Base-by-base conservation (phyloP, 306 rosid genomes). In the Cyclanthera cordifolia region DNA sequence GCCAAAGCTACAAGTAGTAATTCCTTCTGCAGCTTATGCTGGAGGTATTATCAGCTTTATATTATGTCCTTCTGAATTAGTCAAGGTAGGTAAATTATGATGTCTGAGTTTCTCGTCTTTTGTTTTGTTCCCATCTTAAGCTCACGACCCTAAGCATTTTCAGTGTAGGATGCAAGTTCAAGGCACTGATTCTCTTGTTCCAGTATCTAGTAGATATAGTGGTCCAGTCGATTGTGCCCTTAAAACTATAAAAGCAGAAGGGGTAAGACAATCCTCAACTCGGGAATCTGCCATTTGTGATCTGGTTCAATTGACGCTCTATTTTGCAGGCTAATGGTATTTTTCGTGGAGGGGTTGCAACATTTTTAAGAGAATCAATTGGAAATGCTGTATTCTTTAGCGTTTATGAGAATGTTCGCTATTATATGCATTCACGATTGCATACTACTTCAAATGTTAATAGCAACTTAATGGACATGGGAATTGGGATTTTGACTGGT, bases 141-240 rank as follows among this genome's bases (percentile, higher is more conserved):
- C 68, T 69, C 58, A 70, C 66, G 67, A 72, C 82, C 72, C 72
- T 70, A 67, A 69, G 66, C 59, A 74, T 83, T 67, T 84, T 66
- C 99, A 93, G 96, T 90, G 99, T 90, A 90, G 95, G 91, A 87
- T 93, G 96, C 96, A 93, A 85, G 77, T 80, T 81, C 97, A 91
- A 84, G 97, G 95, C 66, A 78, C 97, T 2, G 97, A 88, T 78
- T 85, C 94, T 73, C 72, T 83, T 77, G 84, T 86, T 63, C 89
- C 85, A 4, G 34, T 59, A 68, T 82, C 97, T 49, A 86, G 84
- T 68, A 80, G 89, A 91, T 90, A 88, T 67, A 79, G 72, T 49
- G 71, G 91, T 78, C 89, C 97, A 73, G 83, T 88, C 72, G 93
- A 86, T 72, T 90, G 95, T 73, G 87, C 81, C 53, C 73, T 82